Evolutionary conservation across 305 asterid genomes (phyloP).

Genomic region (Fraxinus latifolia): DNA sequence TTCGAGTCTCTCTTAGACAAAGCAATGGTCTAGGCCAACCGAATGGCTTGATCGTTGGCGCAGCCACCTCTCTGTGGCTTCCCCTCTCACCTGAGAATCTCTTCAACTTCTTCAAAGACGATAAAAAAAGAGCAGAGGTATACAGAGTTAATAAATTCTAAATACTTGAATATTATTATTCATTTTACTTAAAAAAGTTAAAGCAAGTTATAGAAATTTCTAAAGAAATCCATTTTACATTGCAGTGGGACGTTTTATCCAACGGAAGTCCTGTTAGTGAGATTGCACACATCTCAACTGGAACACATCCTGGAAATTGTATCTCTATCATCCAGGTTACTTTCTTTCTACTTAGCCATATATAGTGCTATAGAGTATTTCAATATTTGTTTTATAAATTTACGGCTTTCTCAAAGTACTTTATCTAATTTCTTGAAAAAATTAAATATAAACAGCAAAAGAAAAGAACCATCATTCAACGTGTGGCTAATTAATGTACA

Average conservation of each 20-base stretch:
- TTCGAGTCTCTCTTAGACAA: conserved; percentile 41
- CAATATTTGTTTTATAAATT: neutral
- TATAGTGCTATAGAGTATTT: neutral
- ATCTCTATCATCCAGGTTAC: conserved; percentile 61
- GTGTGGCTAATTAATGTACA: neutral
- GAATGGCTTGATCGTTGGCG: conserved; percentile 43
- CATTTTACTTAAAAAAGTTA: neutral
- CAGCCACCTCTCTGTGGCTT: conserved; percentile 59
- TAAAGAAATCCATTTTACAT: neutral
- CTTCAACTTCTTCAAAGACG: conserved; percentile 56
- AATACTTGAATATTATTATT: neutral
- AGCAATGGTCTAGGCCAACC: conserved; percentile 38
- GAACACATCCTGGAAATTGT: conserved; percentile 42
- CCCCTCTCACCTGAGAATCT: conserved; percentile 44
- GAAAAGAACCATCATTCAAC: neutral
- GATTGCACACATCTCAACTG: conserved; percentile 50
- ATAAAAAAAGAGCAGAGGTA: conserved; percentile 50
- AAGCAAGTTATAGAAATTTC: neutral
- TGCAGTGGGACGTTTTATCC: conserved; percentile 67
- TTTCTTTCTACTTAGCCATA: neutral
- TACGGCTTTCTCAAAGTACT: neutral
- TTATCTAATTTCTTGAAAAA: neutral
- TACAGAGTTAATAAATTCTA: neutral
- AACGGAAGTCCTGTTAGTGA: conserved; percentile 35
- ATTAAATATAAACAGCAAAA: neutral